phyloP scores from a whole-genome alignment of 2,329 filamentous ascomycete genomes.

The Incumbomyces delicatus region DNA sequence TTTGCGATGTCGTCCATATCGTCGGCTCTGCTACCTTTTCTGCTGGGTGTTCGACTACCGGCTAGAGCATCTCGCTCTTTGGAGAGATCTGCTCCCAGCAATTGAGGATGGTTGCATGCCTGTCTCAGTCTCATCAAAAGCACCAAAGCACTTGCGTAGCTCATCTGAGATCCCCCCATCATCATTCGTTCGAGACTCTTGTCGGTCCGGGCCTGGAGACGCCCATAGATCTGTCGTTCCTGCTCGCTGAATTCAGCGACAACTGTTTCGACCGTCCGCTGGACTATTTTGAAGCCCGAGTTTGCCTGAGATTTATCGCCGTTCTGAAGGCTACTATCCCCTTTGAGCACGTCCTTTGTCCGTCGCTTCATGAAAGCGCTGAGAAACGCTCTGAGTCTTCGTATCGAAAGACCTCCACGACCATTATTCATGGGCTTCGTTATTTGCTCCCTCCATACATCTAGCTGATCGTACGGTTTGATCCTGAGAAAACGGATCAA shows the following conservation, averaged over 20 bases:
- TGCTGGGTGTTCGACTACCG: slow-evolving; percentile 36
- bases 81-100: slow-evolving; percentile 75
- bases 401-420: slow-evolving; percentile 78
- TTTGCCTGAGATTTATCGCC: slow-evolving; percentile 43
- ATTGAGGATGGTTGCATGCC: slow-evolving; percentile 85
- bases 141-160: slow-evolving; percentile 89
- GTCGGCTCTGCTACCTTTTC: slow-evolving; percentile 42
- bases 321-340: slow-evolving; percentile 64
- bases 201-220: slow-evolving; percentile 74
- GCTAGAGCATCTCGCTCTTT: slow-evolving; percentile 79
- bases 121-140: slow-evolving; percentile 83
- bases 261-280: slow-evolving; percentile 76
- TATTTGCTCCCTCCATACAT: slow-evolving; percentile 85
- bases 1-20: slow-evolving; percentile 78
- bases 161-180: slow-evolving; percentile 58
- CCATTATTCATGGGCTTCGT: slow-evolving; percentile 82
- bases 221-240: slow-evolving; percentile 77
- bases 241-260: slow-evolving; percentile 66
- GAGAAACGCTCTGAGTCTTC: slow-evolving; percentile 71
- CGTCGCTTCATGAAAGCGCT: slow-evolving; percentile 97
- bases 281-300: slow-evolving; percentile 78
- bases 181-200: slow-evolving; percentile 83
- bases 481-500: slow-evolving; percentile 88
- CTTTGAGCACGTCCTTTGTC: slow-evolving; percentile 91
- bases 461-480: slow-evolving; percentile 77